These are phyloP conservation scores for Oryza meyeriana DNA, from an alignment of 176 grass and related monocot genomes.

Conservation along the genomic window DNA sequence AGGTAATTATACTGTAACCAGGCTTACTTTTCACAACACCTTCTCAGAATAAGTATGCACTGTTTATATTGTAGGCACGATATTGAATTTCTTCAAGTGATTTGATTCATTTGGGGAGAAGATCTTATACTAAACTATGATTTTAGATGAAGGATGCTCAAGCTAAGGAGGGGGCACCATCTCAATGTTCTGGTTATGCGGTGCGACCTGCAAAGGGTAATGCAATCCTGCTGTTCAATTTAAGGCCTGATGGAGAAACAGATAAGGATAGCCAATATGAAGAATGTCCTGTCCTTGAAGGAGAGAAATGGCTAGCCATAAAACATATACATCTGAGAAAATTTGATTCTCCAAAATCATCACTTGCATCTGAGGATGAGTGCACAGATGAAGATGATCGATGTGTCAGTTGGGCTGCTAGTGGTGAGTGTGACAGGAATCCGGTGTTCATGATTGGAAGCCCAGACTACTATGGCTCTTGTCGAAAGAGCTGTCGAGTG, in stretches of 20 bases:
- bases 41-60: background rate
- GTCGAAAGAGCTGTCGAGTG: slow-evolving; percentile 65
- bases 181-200: slow-evolving; percentile 59
- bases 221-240: slow-evolving; percentile 70
- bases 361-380: slow-evolving; percentile 23
- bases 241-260: slow-evolving; percentile 51
- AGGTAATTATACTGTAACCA: slow-evolving; percentile 45
- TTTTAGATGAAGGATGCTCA: slow-evolving; percentile 45
- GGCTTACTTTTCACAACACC: background rate
- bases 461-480: slow-evolving; percentile 81
- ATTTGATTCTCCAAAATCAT: slow-evolving; percentile 29
- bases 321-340: slow-evolving; percentile 52
- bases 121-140: slow-evolving; percentile 20
- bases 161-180: slow-evolving; percentile 35
- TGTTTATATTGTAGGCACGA: background rate
- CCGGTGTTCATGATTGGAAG: slow-evolving; percentile 73
- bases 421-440: slow-evolving; percentile 80
- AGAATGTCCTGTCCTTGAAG: slow-evolving; percentile 45
- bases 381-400: slow-evolving; percentile 79
- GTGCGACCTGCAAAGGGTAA: slow-evolving; percentile 57
- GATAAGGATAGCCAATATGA: slow-evolving; percentile 51
- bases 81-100: background rate
- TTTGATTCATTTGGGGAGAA: background rate
- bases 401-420: slow-evolving; percentile 58
- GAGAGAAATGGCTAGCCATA: slow-evolving; percentile 64